These are phyloP conservation scores for Plasmodium yoelii DNA, from an alignment of 169 alveolate genomes.

Conservation along the genomic window DNA sequence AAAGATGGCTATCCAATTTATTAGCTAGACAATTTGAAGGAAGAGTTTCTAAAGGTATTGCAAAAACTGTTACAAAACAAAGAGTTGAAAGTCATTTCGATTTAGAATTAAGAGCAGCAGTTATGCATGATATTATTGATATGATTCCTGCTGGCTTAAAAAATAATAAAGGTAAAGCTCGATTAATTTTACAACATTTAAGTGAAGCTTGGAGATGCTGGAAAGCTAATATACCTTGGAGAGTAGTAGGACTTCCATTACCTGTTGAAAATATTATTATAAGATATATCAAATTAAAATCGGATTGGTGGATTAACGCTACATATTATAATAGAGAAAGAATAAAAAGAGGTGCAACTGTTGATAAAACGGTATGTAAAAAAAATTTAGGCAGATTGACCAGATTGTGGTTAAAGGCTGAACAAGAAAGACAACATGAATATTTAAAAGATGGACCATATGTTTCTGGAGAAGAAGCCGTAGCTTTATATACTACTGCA, in stretches of 20 bases:
- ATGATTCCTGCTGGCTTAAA: constrained; percentile 99
- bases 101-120: constrained; percentile 99
- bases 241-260: constrained; percentile 99
- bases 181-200: constrained; percentile 98
- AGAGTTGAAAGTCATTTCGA: constrained; percentile 99
- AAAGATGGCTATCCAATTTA: constrained; percentile 99
- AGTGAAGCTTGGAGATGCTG: constrained; percentile 99
- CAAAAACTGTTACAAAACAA: constrained; percentile 99
- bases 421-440: constrained; percentile 99
- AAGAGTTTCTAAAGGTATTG: constrained; percentile 97
- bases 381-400: constrained; percentile 99
- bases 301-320: constrained; percentile 99
- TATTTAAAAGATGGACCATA: constrained; percentile 99
- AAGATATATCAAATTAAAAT: constrained; percentile 98
- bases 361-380: constrained; percentile 99
- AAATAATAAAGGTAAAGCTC: constrained; percentile 95
- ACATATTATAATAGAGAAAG: constrained; percentile 99
- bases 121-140: constrained; percentile 99
- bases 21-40: constrained; percentile 99
- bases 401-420: constrained; percentile 98
- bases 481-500: constrained; percentile 98
- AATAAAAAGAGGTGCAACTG: constrained; percentile 99
- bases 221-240: constrained; percentile 99
- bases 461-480: constrained; percentile 99
- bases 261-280: constrained; percentile 99